Evolutionary conservation across 2,329 filamentous ascomycete genomes (phyloP).

Genomic region (Talaromyces marneffei): DNA sequence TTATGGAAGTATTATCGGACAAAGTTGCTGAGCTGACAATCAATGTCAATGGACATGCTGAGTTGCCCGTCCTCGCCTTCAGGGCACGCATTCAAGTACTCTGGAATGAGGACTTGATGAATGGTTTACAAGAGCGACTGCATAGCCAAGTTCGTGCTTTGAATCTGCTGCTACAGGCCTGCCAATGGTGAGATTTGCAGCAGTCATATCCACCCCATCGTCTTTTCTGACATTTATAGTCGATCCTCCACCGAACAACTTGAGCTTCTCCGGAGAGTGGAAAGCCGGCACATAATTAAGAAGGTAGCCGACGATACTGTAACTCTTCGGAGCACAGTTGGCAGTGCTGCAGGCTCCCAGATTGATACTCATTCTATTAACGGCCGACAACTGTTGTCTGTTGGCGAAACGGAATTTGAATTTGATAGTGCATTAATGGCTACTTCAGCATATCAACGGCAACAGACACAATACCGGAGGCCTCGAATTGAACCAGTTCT

Average conservation of each 20-base stretch:
- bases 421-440: slow-evolving; percentile 27
- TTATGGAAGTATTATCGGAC: slow-evolving; percentile 33
- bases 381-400: slow-evolving; percentile 21
- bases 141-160: slow-evolving; percentile 34
- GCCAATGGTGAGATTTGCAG: slow-evolving; percentile 30
- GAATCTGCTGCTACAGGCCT: slow-evolving; percentile 35
- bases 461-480: background rate
- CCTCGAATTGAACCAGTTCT: slow-evolving; percentile 2
- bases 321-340: slow-evolving; percentile 26
- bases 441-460: slow-evolving; percentile 23
- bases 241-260: slow-evolving; percentile 32
- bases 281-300: slow-evolving; percentile 31
- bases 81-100: slow-evolving; percentile 25
- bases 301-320: slow-evolving; percentile 34
- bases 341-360: slow-evolving; percentile 23
- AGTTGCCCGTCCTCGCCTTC: slow-evolving; percentile 22
- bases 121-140: slow-evolving; percentile 30
- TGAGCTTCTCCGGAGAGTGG: slow-evolving; percentile 27
- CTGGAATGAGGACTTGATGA: slow-evolving; percentile 36
- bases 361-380: slow-evolving; percentile 23
- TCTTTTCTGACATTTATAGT: slow-evolving; percentile 17
- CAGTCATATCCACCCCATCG: background rate
- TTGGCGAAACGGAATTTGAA: slow-evolving; percentile 29
- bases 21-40: slow-evolving; percentile 28
- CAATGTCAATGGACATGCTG: slow-evolving; percentile 12